Evolutionary conservation across 345 rosid species (phyloP).

Genomic region (Excoecaria agallocha): DNA sequence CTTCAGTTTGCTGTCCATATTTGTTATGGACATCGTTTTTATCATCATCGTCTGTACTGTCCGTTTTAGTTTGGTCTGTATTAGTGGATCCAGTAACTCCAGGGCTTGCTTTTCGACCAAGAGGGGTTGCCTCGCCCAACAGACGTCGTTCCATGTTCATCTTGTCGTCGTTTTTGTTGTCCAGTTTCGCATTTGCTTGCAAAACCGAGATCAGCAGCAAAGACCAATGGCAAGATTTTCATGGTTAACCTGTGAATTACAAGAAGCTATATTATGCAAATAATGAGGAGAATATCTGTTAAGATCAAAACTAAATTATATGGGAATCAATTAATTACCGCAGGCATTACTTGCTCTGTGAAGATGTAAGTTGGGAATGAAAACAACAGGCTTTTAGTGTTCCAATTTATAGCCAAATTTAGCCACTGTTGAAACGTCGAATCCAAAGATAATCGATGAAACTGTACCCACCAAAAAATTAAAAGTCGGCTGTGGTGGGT

Average conservation of each 20-base stretch:
- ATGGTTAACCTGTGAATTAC: not conserved
- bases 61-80: not conserved
- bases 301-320: no score
- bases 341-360: not conserved
- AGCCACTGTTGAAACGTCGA: not conserved
- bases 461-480: not conserved
- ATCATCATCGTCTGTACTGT: not conserved
- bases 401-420: not conserved
- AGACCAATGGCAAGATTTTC: not conserved
- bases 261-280: no score
- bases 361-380: not conserved
- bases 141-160: no score
- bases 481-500: no score
- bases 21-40: not conserved
- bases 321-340: no score
- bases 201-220: not conserved
- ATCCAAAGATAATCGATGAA: not conserved
- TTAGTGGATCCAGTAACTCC: not conserved
- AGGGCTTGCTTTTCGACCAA: not conserved
- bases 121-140: not conserved
- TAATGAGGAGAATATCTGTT: no score
- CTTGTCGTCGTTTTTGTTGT: no score
- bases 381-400: not conserved
- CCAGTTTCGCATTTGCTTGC: not conserved
- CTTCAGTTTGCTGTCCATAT: not conserved